Percentiles rank a stretch among this genome's conserved stretches.
These are phyloP conservation scores for Solanum tarapatanum DNA, from an alignment of 257 asterid genomes.

Conservation along the genomic window DNA sequence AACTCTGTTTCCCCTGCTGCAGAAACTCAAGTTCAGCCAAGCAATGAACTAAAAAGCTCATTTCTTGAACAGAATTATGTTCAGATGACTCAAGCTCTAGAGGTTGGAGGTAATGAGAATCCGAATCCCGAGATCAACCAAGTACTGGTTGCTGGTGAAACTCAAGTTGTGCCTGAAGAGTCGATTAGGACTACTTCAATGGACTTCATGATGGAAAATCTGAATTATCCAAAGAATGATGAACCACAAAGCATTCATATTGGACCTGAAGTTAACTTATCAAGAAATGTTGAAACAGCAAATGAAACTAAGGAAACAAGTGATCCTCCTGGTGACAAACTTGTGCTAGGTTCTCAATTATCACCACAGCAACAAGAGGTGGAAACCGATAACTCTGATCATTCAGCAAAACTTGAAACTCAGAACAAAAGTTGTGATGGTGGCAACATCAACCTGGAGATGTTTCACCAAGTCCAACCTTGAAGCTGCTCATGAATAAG, in stretches of 20 bases:
- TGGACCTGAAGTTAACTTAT: constrained; percentile 8
- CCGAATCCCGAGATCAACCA: constrained; percentile 20
- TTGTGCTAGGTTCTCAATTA: constrained; percentile 7
- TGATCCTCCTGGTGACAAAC: background rate
- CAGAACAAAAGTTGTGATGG: constrained; percentile 8
- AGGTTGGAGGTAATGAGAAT: background rate
- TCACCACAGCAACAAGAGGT: constrained; percentile 3
- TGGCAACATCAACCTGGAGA: constrained; percentile 2
- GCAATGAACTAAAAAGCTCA: constrained; percentile 8
- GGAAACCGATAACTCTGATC: constrained; percentile 16
- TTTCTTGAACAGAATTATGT: constrained; percentile 3
- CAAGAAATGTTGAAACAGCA: constrained; percentile 6
- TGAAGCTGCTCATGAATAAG: background rate
- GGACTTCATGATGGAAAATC: constrained; percentile 24
- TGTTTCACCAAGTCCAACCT: background rate
- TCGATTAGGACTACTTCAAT: constrained; percentile 16
- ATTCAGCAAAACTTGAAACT: constrained; percentile 4
- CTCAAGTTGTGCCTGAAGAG: constrained; percentile 25
- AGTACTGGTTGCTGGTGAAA: constrained; percentile 24
- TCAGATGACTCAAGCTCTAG: constrained; percentile 6
- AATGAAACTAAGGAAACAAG: constrained; percentile 1
- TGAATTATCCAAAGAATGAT: constrained; percentile 2
- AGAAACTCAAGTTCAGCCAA: background rate
- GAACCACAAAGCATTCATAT: background rate
- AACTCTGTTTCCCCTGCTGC: background rate